Evolutionary conservation across 257 asterid species (phyloP).

Genomic region (Coffea eugenioides): DNA sequence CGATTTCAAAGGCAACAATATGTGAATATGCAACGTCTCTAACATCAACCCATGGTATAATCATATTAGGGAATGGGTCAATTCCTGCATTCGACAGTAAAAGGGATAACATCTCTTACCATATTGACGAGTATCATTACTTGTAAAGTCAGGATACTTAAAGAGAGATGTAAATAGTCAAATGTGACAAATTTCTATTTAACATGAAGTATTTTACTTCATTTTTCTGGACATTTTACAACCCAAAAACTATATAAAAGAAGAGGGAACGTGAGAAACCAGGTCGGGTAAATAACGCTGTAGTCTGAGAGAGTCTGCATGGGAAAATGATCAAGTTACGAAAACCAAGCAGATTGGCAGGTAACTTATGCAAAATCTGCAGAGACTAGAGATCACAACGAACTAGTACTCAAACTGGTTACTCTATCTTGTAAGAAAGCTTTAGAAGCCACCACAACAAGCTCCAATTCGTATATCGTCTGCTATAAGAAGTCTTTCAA

Average conservation of each 20-base stretch:
- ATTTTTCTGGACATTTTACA: neutral
- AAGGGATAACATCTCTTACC: neutral
- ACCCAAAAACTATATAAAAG: neutral
- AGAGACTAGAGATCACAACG: too few relatives aligned
- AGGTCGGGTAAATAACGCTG: neutral
- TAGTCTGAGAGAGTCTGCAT: neutral
- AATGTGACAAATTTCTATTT: neutral
- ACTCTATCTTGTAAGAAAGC: too few relatives aligned
- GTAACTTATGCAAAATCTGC: too few relatives aligned
- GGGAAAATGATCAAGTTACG: neutral
- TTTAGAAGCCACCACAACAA: too few relatives aligned
- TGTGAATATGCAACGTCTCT: conserved; percentile 75
- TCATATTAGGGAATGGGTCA: conserved; percentile 23
- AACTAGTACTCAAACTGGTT: too few relatives aligned
- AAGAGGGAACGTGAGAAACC: neutral
- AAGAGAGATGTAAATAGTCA: neutral
- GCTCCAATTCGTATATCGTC: too few relatives aligned
- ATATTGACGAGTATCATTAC: neutral
- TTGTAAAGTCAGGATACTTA: neutral
- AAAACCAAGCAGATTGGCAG: neutral
- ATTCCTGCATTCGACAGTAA: conserved; percentile 25
- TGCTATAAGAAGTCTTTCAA: too few relatives aligned
- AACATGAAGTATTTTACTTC: neutral
- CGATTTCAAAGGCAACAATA: conserved; percentile 55
- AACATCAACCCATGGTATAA: conserved; percentile 55